phyloP scores from a whole-genome alignment of 1,139 yeast species.

The Spathaspora jeffriesii region DNA sequence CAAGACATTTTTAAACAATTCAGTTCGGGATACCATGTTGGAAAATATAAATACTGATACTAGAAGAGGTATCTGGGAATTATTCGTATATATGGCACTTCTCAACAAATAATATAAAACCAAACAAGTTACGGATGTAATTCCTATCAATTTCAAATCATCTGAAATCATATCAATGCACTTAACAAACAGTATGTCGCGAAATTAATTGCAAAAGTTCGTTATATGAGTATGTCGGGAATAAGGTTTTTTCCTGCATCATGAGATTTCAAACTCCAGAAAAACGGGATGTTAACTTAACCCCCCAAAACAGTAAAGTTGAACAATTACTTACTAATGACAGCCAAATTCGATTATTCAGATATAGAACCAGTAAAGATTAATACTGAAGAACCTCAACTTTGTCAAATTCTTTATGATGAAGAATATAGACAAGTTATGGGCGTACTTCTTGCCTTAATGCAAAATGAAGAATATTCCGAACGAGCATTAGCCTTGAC shows the following conservation, averaged over 20 bases:
- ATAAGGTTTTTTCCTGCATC: neutral
- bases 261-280: neutral
- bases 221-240: no score
- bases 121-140: slow-evolving; percentile 7
- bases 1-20: slow-evolving; percentile 12
- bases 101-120: slow-evolving; percentile 9
- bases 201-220: neutral
- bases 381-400: slow-evolving; percentile 48
- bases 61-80: slow-evolving; percentile 28
- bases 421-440: slow-evolving; percentile 66
- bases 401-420: slow-evolving; percentile 79
- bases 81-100: slow-evolving; percentile 7
- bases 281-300: neutral
- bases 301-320: neutral
- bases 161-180: slow-evolving; percentile 1
- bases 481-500: slow-evolving; percentile 74
- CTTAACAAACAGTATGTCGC: neutral
- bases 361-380: slow-evolving; percentile 43
- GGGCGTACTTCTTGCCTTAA: slow-evolving; percentile 63
- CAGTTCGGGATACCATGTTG: slow-evolving; percentile 33
- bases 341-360: slow-evolving; percentile 23
- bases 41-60: slow-evolving; percentile 29
- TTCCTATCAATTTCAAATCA: slow-evolving; percentile 8
- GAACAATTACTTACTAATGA: slow-evolving; percentile 3
- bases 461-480: slow-evolving; percentile 61